Evolutionary conservation across 805 yeast genomes (phyloP), one percentile per base, ranked within the genome.

Genomic region (Candida taoyuanica): DNA sequence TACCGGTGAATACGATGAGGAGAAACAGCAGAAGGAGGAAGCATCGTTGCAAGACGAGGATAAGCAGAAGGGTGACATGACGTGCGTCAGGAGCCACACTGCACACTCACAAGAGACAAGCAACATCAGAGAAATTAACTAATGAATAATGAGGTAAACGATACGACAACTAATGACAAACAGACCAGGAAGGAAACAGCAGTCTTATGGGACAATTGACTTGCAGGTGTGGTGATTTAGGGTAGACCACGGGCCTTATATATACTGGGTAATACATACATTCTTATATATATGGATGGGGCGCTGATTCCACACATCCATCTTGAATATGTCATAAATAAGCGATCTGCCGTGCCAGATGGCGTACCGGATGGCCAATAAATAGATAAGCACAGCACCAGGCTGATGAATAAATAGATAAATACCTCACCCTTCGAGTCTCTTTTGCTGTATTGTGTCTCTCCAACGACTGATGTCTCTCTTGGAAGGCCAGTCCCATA

Each of bases 401-500:
- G n/a, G n/a, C n/a, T 7, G 14, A 17, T 8, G n/a, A 24, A 41
- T 23, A 33, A 31, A 33, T 26, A 31, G 33, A 34, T 29, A 37
- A 33, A 24, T 30, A 36, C 12, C 5, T 33, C 32, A 39, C 5
- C 39, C 39, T 12, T 17, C 24, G 21, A 39, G 15, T 8, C 23
- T 25, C 17, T 17, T 28, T 11, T 26, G 15, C 17, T 23, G 3
- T n/a, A 39, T 24, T 5, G n/a, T 28, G 4, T 27, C 37, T 25
- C 47, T 40, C 51, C 53, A 50, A 23, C 40, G 42, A 1, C 32
- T 39, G 19, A 53, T 45, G 35, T 59, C 62, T 11, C 45, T 50
- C 3, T 33, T 17, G 0, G 55, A 35, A 3, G 71, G 70, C 71
- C 71, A 65, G 13, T 57, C 56, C 67, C 68, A 65, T 11, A 36